A percentile compares a stretch with the other conserved stretches of the same genome.
phyloP scores from a whole-genome alignment of 345 rosid species.

The Arabidopsis arenosa region DNA sequence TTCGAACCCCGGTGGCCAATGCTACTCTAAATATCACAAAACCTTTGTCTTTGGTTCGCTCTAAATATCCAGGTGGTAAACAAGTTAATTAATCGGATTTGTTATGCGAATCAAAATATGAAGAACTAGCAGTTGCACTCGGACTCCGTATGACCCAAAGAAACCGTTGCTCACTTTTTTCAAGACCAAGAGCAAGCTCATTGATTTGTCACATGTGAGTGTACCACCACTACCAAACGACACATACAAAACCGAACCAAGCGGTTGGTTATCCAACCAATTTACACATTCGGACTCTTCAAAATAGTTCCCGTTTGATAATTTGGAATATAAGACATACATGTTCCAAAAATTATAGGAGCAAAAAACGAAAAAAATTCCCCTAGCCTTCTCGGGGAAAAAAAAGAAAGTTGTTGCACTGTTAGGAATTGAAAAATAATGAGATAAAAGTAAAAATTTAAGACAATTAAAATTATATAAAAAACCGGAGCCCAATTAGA shows the following conservation, averaged over 20 bases:
- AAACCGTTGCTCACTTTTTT: conserved; percentile 75
- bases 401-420: too few relatives aligned
- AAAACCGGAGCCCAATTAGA: too few relatives aligned
- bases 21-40: too few relatives aligned
- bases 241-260: conserved; percentile 77
- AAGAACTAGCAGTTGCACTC: conserved; percentile 54
- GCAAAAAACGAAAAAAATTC: too few relatives aligned
- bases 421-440: too few relatives aligned
- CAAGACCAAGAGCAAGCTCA: conserved; percentile 84
- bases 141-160: conserved; percentile 86
- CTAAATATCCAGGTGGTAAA: conserved; percentile 76
- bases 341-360: not conserved
- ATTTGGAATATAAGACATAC: too few relatives aligned
- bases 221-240: conserved; percentile 96
- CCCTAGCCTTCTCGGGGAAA: too few relatives aligned
- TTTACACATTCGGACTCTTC: conserved; percentile 55
- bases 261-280: conserved; percentile 87
- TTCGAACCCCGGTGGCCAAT: too few relatives aligned
- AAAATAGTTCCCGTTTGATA: too few relatives aligned
- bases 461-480: too few relatives aligned
- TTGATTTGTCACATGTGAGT: conserved; percentile 61
- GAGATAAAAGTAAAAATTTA: too few relatives aligned
- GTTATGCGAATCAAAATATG: conserved; percentile 54
- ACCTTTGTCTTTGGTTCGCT: conserved; percentile 62
- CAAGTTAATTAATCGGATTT: conserved; percentile 56